Conservation (phyloP, 441 rosid genomes). For the Bruguiera hainesii region DNA sequence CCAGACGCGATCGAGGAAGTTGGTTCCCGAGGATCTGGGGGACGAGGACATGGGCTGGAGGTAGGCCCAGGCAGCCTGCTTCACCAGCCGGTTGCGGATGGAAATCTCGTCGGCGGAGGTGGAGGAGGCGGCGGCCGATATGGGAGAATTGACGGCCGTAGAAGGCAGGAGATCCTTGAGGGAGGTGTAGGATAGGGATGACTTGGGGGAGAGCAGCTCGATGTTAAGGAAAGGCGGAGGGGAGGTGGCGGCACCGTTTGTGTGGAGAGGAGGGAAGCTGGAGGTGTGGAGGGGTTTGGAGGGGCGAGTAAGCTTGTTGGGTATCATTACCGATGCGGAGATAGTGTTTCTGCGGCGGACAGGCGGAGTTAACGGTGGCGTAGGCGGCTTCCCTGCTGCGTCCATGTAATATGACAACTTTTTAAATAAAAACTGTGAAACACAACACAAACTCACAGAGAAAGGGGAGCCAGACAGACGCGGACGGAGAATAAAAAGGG, state of each 20-base stretch:
- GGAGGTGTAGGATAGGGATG: constrained; percentile 58
- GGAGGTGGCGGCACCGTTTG: constrained; percentile 18
- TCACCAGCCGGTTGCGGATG: constrained; percentile 78
- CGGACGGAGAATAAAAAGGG: background rate
- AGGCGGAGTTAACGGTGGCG: constrained; percentile 25
- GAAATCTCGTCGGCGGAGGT: constrained; percentile 51
- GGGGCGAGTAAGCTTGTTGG: constrained; percentile 23
- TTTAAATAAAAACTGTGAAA: background rate
- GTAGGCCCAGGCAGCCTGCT: constrained; percentile 94
- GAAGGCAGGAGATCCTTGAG: constrained; percentile 66
- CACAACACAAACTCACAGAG: background rate
- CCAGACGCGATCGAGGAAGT: constrained; percentile 56
- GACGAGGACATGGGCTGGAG: constrained; percentile 73
- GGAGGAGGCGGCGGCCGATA: constrained; percentile 25
- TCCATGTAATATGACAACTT: constrained; percentile 14
- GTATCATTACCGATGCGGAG: constrained; percentile 25
- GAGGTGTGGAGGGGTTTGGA: constrained; percentile 33
- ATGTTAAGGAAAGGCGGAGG: constrained; percentile 28
- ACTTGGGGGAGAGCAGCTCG: constrained; percentile 39
- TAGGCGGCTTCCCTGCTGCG: constrained; percentile 17
- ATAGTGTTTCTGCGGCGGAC: constrained; percentile 55
- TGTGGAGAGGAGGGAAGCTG: constrained; percentile 26
- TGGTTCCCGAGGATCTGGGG: constrained; percentile 34
- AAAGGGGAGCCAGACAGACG: background rate
- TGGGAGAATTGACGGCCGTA: constrained; percentile 40